These are phyloP conservation scores for Hyaloperonospora brassicae DNA, from an alignment of 352 stramenopile genomes.

Conservation along the genomic window DNA sequence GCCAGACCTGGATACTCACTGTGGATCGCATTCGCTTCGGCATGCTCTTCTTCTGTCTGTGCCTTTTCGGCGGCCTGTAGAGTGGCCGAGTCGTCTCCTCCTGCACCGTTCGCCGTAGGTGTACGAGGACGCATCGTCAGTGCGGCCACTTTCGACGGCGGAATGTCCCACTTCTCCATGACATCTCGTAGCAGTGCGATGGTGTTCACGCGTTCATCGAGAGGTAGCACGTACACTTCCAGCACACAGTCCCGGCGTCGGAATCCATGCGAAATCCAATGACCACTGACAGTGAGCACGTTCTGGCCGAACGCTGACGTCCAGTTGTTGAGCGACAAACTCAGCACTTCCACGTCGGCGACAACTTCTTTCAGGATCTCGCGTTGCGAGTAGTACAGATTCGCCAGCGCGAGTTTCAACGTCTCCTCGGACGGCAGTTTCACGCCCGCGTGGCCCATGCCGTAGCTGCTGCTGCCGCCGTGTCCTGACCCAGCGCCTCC, in stretches of 20 bases:
- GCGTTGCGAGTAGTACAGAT: conserved; percentile 72
- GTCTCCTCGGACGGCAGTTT: conserved; percentile 59
- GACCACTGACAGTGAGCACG: conserved; percentile 66
- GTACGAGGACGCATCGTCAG: conserved; percentile 52
- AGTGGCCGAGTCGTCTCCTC: conserved; percentile 23
- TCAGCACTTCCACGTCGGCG: conserved; percentile 62
- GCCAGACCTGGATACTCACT: conserved; percentile 56
- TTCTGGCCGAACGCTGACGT: conserved; percentile 72
- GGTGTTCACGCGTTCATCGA: conserved; percentile 72
- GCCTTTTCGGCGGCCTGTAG: conserved; percentile 11
- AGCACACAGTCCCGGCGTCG: conserved; percentile 66
- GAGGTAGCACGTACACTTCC: conserved; percentile 65
- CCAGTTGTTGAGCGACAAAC: conserved; percentile 75
- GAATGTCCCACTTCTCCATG: conserved; percentile 81
- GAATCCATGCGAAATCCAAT: conserved; percentile 75
- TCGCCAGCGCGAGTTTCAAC: conserved; percentile 62
- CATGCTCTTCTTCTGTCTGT: conserved; percentile 17
- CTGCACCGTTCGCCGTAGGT: conserved; percentile 13
- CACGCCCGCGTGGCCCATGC: conserved; percentile 10
- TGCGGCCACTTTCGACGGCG: conserved; percentile 53
- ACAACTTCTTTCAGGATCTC: conserved; percentile 78
- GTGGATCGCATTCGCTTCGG: conserved; percentile 37
- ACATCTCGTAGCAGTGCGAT: conserved; percentile 69
- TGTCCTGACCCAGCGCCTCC: conserved; percentile 12
- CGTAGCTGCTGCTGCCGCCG: conserved; percentile 2